phyloP scores from a whole-genome alignment of 2,329 filamentous ascomycete species.

The Colletotrichum navitas region DNA sequence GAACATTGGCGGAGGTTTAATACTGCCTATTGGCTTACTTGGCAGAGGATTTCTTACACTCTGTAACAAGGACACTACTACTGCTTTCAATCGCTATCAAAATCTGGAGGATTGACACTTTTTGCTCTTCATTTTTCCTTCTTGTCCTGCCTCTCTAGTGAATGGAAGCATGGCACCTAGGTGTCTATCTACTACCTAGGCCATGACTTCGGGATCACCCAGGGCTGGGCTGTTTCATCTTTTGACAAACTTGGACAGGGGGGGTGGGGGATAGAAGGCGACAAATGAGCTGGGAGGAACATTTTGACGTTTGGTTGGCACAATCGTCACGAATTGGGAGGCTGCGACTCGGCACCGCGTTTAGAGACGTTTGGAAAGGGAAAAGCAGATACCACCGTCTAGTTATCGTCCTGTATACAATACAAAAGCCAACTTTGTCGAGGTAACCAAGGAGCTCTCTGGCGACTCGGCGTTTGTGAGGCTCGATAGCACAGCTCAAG shows the following conservation, averaged over 20 bases:
- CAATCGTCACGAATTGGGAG: conserved; percentile 15
- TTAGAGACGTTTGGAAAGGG: conserved; percentile 37
- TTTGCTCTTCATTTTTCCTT: background rate
- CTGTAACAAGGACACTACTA: background rate
- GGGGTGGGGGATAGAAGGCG: background rate
- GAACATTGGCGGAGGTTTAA: conserved; percentile 25
- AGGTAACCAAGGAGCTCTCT: background rate
- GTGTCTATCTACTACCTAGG: background rate
- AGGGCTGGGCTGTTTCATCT: background rate
- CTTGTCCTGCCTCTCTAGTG: background rate
- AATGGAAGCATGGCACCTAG: background rate
- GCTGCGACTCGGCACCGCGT: conserved; percentile 29
- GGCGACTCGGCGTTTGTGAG: too few relatives aligned
- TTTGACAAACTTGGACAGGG: background rate
- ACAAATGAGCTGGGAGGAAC: background rate
- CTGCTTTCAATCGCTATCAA: conserved; percentile 17
- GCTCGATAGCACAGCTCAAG: too few relatives aligned
- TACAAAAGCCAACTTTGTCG: conserved; percentile 17
- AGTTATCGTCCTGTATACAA: conserved; percentile 35
- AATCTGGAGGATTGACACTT: background rate
- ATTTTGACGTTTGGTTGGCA: conserved; percentile 24
- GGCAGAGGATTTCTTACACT: conserved; percentile 2
- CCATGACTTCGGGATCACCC: conserved; percentile 1
- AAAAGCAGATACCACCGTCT: conserved; percentile 40
- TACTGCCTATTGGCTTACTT: conserved; percentile 9